Base-by-base conservation (phyloP, 2,329 filamentous ascomycete genomes). In the Fusarium hostae region DNA sequence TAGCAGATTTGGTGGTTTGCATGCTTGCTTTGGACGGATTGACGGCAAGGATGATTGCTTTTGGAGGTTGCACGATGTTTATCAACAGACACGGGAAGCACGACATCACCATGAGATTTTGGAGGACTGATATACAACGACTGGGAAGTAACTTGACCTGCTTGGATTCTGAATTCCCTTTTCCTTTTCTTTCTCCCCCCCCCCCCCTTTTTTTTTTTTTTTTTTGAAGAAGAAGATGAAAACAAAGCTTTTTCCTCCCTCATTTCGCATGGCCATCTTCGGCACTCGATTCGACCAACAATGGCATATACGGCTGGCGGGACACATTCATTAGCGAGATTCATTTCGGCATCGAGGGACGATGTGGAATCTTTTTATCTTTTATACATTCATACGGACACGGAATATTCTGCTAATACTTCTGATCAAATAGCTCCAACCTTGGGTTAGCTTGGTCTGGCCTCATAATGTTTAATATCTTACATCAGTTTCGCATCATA, bases 141-240 rank as follows among this genome's bases (percentile, higher is more conserved):
- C 5, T 18, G 10, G n/a, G 10, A 24, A 32, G 3, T 5, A 9
- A 2, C 12, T 6, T 48, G 12, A 5, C 5, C 9, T 9, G 2
- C 3, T 32, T 16, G 20, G 4, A 22, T 9, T 44, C 0, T 3
- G 5, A 3, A 1, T n/a, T n/a, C n/a, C 6, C 16, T 3, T 5
- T 30, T 11, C 11, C 4, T 47, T 47, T 47, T 4, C 6, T 11
- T 8, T 13, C 2, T 47, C n/a, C n/a, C n/a, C n/a, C n/a, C n/a
- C n/a, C n/a, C n/a, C n/a, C n/a, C n/a, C n/a, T n/a, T 4, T 20
- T 12, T 9, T 9, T 18, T 24, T 18, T 22, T 7, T 5, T 9
- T 9, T 9, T 22, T 6, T n/a, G n/a, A n/a, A n/a, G n/a, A n/a
- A n/a, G n/a, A n/a, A n/a, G n/a, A n/a, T n/a, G n/a, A n/a, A n/a